A percentile compares a stretch with the other conserved stretches of the same genome.
Evolutionary conservation across 371 early-diverging fungal species (phyloP).

Genomic region (Blastocladiella emersonii): DNA sequence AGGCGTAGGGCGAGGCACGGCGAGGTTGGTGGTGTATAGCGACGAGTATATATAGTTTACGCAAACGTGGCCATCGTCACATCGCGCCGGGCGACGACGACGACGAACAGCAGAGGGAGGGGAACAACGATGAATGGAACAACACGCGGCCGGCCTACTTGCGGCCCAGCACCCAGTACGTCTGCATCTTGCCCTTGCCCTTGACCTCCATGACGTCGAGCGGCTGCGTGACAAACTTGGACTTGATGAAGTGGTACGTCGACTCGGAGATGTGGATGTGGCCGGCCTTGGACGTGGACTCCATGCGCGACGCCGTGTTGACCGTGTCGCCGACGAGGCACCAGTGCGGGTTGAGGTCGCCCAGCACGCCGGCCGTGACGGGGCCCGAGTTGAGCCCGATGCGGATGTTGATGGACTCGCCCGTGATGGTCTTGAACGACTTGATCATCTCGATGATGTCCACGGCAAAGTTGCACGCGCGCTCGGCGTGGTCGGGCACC

Average conservation of each 20-base stretch:
- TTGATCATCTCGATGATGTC: conserved; percentile 21
- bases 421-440: conserved; percentile 16
- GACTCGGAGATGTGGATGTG: conserved; percentile 23
- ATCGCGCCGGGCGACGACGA: too few species aligned
- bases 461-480: conserved; percentile 19
- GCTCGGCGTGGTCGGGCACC: conserved; percentile 19
- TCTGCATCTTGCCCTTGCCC: conserved; percentile 16
- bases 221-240: conserved; percentile 13
- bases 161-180: conserved; percentile 10
- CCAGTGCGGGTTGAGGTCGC: conserved; percentile 26
- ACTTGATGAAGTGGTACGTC: conserved; percentile 18
- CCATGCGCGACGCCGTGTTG: conserved; percentile 26
- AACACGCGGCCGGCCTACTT: not conserved
- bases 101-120: too few species aligned
- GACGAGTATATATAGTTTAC: too few species aligned
- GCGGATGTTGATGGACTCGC: conserved; percentile 19
- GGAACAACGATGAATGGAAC: too few species aligned
- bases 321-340: conserved; percentile 30
- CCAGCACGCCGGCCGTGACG: conserved; percentile 26
- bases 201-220: conserved; percentile 24
- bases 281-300: conserved; percentile 24
- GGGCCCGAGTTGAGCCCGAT: conserved; percentile 27
- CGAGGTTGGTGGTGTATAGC: too few species aligned
- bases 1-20: too few species aligned
- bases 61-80: too few species aligned